Conservation (phyloP, 2,329 filamentous ascomycete species). For the Aspergillus tamarii region DNA sequence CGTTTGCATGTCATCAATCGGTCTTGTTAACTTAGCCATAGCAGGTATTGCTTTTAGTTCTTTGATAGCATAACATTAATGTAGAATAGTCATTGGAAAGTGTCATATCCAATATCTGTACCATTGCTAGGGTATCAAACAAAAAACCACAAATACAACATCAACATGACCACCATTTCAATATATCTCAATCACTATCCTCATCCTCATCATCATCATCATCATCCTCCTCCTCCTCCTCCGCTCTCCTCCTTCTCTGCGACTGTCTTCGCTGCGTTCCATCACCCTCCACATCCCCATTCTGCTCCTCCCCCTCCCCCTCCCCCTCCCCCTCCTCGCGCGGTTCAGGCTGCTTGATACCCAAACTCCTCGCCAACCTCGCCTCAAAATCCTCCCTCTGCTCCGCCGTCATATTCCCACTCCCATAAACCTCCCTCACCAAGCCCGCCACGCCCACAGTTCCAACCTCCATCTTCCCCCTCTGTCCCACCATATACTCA, state of each 20-base stretch:
- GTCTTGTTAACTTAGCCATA: too few species aligned
- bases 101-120: neutral
- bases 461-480: conserved; percentile 83
- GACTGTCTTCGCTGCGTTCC: conserved; percentile 7
- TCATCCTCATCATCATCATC: neutral
- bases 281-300: conserved; percentile 6
- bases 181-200: neutral
- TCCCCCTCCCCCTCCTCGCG: conserved; percentile 6
- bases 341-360: conserved; percentile 43
- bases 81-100: neutral
- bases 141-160: neutral
- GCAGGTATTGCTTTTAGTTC: too few species aligned
- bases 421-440: conserved; percentile 61
- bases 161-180: neutral
- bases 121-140: conserved; percentile 2
- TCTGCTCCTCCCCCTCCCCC: conserved; percentile 13
- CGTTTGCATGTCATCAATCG: too few species aligned
- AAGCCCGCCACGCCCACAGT: conserved; percentile 74
- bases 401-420: conserved; percentile 20
- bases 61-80: neutral
- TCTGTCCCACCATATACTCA: conserved; percentile 81
- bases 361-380: conserved; percentile 66
- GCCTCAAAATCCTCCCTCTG: conserved; percentile 61
- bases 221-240: conserved; percentile 2
- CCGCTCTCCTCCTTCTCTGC: conserved; percentile 2